These are phyloP conservation scores for Cyamopsis tetragonoloba DNA, from an alignment of 306 rosid genomes.

Conservation along the genomic window DNA sequence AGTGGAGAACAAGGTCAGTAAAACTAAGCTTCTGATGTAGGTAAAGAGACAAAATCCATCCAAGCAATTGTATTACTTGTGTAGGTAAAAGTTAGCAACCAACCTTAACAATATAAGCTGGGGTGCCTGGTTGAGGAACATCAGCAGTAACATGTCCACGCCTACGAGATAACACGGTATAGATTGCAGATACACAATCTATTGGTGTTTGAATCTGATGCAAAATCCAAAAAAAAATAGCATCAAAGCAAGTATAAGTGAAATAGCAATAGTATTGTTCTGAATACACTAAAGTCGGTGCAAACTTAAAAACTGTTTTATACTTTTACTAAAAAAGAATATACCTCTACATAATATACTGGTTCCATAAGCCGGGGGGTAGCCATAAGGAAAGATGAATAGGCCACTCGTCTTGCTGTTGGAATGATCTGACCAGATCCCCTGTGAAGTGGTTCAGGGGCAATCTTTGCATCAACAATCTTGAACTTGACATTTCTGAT, in stretches of 20 bases:
- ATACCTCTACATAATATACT: conserved; percentile 88
- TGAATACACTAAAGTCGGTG: not conserved
- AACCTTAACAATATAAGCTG: conserved; percentile 88
- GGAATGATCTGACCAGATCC: conserved; percentile 97
- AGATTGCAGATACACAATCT: conserved; percentile 96
- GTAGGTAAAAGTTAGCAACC: conserved; percentile 21
- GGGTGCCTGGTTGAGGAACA: conserved; percentile 99
- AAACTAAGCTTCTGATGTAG: not conserved
- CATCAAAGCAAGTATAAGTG: conserved; percentile 18
- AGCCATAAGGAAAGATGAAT: conserved; percentile 95
- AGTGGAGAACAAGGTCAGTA: conserved; percentile 3
- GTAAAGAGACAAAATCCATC: not conserved
- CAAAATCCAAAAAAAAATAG: conserved; percentile 25
- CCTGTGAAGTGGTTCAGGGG: conserved; percentile 83
- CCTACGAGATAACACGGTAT: conserved; percentile 94
- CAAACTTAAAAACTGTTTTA: not conserved
- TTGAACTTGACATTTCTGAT: conserved; percentile 95
- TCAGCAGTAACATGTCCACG: conserved; percentile 99
- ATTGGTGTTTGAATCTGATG: conserved; percentile 96
- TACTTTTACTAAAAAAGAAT: not conserved
- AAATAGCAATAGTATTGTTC: not conserved
- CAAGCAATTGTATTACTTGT: not conserved
- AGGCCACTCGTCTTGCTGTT: conserved; percentile 88
- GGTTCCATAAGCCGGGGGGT: conserved; percentile 99
- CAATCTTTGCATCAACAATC: conserved; percentile 97